Evolutionary conservation across 2,329 filamentous ascomycete species (phyloP), one percentile per base, ranked within the genome.

Genomic region (Trichoderma endophyticum): DNA sequence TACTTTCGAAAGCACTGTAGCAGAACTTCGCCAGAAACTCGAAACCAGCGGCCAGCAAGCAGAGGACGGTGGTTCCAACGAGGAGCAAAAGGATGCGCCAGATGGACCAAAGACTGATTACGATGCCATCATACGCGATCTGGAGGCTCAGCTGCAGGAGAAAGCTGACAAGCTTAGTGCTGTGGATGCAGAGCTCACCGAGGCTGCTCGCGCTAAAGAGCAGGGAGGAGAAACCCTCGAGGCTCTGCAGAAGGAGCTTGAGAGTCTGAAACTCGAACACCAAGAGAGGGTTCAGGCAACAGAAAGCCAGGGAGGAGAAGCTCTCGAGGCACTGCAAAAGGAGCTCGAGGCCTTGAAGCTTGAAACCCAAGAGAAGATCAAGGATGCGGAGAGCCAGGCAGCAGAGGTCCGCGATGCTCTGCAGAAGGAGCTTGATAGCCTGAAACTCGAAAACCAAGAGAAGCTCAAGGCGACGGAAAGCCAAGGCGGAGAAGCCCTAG

Each of bases 1-100:
- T 71, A 80, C 84, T 9, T 88, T 87, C 0, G 83, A 90, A 76
- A 85, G 85, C 65, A 90, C 86, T 76, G 83, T 91, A 69, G 77
- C 84, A 2, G 84, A 88, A 74, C 83, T 91, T 24, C 85, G 83
- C 70, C 84, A 87, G 63, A 84, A 88, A 79, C 80, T 87, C 36
- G 81, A 83, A 51, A 79, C 78, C 21, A 77, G 80, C 11, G 79
- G 79, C 21, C 77, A 80, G 24, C 74, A 81, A 14, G 80, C 79
- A 51, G 77, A 82, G 2, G 83, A 84, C 60, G 83, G 83, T 5
- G 81, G 82, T 56, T 79, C 84, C 36, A 80, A 75, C 56, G 81
- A 82, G 61, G 84, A 85, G 62, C 81, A 86, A 21, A 54, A 54
- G 3, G 78, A 80, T 57, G 75, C 77, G n/a, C 68, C 90, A 12